These are phyloP conservation scores for Xylaria curta DNA, from an alignment of 495 filamentous ascomycete genomes.

Conservation along the genomic window DNA sequence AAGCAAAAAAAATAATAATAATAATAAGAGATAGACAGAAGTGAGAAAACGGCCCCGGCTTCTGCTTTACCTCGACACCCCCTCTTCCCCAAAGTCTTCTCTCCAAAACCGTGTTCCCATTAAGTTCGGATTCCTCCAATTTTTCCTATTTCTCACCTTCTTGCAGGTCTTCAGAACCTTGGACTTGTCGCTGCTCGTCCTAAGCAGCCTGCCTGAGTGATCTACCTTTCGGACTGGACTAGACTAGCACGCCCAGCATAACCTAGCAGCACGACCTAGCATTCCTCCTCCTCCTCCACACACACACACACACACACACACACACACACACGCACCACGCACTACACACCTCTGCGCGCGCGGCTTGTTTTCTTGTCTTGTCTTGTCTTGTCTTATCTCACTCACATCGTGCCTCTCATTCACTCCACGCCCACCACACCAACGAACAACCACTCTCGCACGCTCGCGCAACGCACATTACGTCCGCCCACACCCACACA, in stretches of 20 bases:
- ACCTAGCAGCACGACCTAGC: not conserved
- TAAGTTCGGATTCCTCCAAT: constrained; percentile 13
- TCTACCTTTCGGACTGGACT: constrained; percentile 7
- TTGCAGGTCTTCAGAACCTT: not conserved
- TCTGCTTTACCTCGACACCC: not conserved
- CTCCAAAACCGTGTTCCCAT: not conserved
- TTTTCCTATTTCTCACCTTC: constrained; percentile 11
- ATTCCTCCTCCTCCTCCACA: constrained; percentile 22
- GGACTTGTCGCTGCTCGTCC: not conserved
- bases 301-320: too few relatives aligned
- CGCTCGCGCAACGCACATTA: not conserved
- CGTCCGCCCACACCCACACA: constrained; percentile 27
- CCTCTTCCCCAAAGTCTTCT: constrained; percentile 1
- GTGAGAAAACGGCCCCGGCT: constrained; percentile 1
- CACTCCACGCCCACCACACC: constrained; percentile 6
- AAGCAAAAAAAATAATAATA: not conserved
- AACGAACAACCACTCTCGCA: not conserved
- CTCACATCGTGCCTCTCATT: constrained; percentile 19
- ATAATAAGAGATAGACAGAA: not conserved
- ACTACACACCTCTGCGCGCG: constrained; percentile 12
- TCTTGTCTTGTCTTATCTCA: constrained; percentile 28
- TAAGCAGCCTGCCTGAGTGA: not conserved
- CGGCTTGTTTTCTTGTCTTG: not conserved
- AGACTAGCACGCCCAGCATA: too few relatives aligned
- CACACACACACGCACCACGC: constrained; percentile 10